Evolutionary conservation across 352 stramenopile genomes (phyloP).

Genomic region (Pythium myriotylum): DNA sequence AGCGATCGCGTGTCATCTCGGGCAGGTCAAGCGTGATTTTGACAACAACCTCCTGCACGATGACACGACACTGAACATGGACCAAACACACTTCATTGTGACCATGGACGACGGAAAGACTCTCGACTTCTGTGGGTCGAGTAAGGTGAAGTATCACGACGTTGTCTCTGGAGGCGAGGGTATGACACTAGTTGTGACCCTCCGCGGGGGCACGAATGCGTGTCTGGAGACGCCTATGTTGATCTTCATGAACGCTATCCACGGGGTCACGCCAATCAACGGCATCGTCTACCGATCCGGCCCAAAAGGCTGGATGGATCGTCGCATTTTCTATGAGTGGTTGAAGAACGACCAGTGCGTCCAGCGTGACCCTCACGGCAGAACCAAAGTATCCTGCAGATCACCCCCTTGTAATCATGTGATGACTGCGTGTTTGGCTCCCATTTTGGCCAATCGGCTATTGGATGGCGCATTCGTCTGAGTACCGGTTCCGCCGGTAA

Average conservation of each 20-base stretch:
- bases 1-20: conserved; percentile 18
- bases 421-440: no score
- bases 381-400: no score
- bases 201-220: not conserved
- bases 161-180: not conserved
- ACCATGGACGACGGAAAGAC: conserved; percentile 22
- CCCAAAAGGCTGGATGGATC: no score
- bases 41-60: conserved; percentile 7
- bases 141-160: not conserved
- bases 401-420: no score
- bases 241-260: not conserved
- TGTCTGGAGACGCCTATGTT: not conserved
- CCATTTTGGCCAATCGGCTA: no score
- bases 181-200: conserved; percentile 2
- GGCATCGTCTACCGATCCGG: no score
- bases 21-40: conserved; percentile 9
- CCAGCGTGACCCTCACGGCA: no score
- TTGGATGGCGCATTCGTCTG: no score
- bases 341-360: no score
- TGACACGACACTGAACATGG: conserved; percentile 18
- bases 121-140: not conserved
- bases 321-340: no score
- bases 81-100: conserved; percentile 26
- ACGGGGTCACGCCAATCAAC: no score
- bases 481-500: no score